Percentiles rank a stretch among this genome's conserved stretches.
phyloP scores from a whole-genome alignment of 2,329 filamentous ascomycete genomes.

The Raffaelea arxii region DNA sequence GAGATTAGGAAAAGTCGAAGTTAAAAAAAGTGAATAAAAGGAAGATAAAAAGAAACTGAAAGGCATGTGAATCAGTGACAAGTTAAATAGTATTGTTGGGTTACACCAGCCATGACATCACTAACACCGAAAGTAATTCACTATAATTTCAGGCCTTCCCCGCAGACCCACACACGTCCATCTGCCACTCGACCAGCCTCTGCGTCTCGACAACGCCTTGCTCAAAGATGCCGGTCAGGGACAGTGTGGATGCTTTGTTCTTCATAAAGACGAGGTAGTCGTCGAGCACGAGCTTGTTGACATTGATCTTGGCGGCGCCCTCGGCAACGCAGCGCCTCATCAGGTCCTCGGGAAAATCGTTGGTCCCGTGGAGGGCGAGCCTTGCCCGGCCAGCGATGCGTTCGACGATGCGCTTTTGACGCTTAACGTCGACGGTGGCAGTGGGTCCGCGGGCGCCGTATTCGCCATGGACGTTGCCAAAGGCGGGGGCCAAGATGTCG shows the following conservation, averaged over 20 bases:
- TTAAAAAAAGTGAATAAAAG: no score
- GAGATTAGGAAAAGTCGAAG: no score
- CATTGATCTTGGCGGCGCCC: slow-evolving; percentile 47
- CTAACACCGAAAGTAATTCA: no score
- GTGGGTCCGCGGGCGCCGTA: slow-evolving; percentile 26
- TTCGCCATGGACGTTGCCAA: slow-evolving; percentile 59
- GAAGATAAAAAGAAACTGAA: no score
- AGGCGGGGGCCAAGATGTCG: slow-evolving; percentile 56
- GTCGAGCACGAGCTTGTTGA: slow-evolving; percentile 43
- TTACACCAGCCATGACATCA: no score
- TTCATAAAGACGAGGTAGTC: slow-evolving; percentile 31
- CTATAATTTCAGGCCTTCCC: slow-evolving; percentile 32
- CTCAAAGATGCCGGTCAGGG: slow-evolving; percentile 35
- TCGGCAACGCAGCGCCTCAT: slow-evolving; percentile 40
- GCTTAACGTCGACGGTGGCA: no score
- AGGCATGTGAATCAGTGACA: no score
- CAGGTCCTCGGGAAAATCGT: slow-evolving; percentile 39
- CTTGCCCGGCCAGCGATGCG: slow-evolving; percentile 16
- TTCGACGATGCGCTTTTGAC: no score
- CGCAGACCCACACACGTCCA: slow-evolving; percentile 31
- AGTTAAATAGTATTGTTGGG: no score
- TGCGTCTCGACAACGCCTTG: slow-evolving; percentile 32
- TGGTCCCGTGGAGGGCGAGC: slow-evolving; percentile 47
- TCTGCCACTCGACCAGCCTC: slow-evolving; percentile 36
- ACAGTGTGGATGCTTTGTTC: slow-evolving; percentile 30